Evolutionary conservation across 2,329 filamentous ascomycete species (phyloP).

Genomic region (Aspergillaceae sp.): DNA sequence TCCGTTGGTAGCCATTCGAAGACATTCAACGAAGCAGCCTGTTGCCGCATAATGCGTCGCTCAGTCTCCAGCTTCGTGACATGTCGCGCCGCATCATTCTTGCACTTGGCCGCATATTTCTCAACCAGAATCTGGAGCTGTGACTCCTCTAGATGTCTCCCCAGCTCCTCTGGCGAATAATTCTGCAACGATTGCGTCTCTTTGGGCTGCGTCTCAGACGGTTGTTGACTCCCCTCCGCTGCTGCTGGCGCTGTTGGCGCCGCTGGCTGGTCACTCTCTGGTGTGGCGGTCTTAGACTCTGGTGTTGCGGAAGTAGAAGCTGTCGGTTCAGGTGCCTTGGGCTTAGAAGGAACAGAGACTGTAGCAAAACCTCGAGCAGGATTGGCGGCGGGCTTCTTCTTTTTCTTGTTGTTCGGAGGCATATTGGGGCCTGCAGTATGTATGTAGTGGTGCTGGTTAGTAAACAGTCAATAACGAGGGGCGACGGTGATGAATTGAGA

Average conservation of each 20-base stretch:
- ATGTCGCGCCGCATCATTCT: slow-evolving; percentile 70
- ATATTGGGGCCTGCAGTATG: slow-evolving; percentile 36
- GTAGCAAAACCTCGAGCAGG: slow-evolving; percentile 90
- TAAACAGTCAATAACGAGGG: background rate
- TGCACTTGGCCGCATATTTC: slow-evolving; percentile 68
- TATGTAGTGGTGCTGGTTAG: too few species aligned
- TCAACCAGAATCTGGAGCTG: slow-evolving; percentile 83
- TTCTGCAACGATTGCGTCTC: slow-evolving; percentile 37
- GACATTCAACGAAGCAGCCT: slow-evolving; percentile 65
- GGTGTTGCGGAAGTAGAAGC: slow-evolving; percentile 19
- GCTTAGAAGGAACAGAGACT: slow-evolving; percentile 79
- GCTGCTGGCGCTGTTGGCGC: slow-evolving; percentile 1
- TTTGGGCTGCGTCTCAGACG: slow-evolving; percentile 5
- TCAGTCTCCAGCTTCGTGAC: slow-evolving; percentile 74
- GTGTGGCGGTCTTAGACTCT: slow-evolving; percentile 16
- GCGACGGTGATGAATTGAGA: background rate
- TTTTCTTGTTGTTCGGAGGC: slow-evolving; percentile 70
- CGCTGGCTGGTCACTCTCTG: slow-evolving; percentile 20
- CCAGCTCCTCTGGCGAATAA: slow-evolving; percentile 78
- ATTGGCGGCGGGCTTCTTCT: slow-evolving; percentile 82
- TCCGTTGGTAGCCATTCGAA: slow-evolving; percentile 74
- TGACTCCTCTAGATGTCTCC: slow-evolving; percentile 79
- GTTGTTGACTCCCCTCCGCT: slow-evolving; percentile 11
- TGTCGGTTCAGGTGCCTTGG: slow-evolving; percentile 44
- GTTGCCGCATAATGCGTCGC: slow-evolving; percentile 67